These are phyloP conservation scores for Nymphaea thermarum DNA, from an alignment of 164 flowering plant genomes.

Conservation along the genomic window DNA sequence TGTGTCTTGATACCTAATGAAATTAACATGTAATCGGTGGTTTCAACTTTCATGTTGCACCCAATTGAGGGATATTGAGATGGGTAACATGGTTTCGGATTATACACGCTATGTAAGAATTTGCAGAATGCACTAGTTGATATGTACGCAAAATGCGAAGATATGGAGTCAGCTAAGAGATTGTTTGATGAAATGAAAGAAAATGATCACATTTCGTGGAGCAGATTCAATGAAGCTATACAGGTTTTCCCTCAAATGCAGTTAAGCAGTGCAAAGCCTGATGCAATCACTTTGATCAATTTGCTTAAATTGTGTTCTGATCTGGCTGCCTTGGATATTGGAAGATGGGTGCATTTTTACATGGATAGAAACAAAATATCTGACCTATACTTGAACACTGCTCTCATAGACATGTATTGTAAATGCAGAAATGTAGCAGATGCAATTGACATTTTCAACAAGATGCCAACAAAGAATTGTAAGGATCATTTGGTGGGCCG, in stretches of 20 bases:
- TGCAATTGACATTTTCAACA: constrained; percentile 6
- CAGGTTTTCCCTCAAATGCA: constrained; percentile 8
- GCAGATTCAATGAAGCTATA: constrained; percentile 8
- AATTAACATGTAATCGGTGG: constrained; percentile 48
- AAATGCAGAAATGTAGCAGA: constrained; percentile 8
- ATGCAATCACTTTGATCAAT: constrained; percentile 6
- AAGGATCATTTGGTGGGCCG: too few species aligned
- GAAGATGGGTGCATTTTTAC: constrained; percentile 12
- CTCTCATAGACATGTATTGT: constrained; percentile 9
- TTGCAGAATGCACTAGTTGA: constrained; percentile 14
- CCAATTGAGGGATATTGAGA: constrained; percentile 24
- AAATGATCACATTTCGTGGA: constrained; percentile 9
- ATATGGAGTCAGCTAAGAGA: constrained; percentile 5
- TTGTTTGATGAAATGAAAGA: constrained; percentile 8
- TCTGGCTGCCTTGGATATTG: constrained; percentile 6
- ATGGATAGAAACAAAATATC: constrained; percentile 6
- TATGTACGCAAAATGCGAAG: constrained; percentile 6
- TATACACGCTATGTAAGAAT: constrained; percentile 29
- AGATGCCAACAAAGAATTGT: constrained; percentile 5
- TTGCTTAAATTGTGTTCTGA: constrained; percentile 5
- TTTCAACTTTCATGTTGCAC: constrained; percentile 74
- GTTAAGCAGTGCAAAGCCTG: constrained; percentile 3
- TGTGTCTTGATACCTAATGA: constrained; percentile 26
- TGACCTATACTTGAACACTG: constrained; percentile 1
- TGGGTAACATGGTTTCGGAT: constrained; percentile 46